A percentile compares a stretch with the other conserved stretches of the same genome.
Conservation (phyloP, 2,329 filamentous ascomycete genomes). For the Aspergillus costaricaensis region DNA sequence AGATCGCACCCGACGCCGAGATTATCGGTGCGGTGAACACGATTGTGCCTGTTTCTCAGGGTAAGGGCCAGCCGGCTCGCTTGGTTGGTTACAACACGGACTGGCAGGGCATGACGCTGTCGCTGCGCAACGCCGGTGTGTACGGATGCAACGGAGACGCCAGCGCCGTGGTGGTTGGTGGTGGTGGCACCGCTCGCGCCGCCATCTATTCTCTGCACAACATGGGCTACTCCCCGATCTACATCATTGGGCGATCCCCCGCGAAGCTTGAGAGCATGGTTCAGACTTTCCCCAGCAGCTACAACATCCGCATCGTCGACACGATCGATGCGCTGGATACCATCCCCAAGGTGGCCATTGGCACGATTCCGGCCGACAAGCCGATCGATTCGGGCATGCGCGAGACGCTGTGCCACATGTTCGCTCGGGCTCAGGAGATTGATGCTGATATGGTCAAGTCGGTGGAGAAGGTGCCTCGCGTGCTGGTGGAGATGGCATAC, state of each 20-base stretch:
- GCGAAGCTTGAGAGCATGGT: slow-evolving; percentile 69
- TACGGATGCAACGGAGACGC: slow-evolving; percentile 41
- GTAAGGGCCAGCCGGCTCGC: slow-evolving; percentile 47
- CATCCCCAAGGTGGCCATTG: slow-evolving; percentile 72
- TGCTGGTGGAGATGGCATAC: slow-evolving; percentile 95
- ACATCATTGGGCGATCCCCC: slow-evolving; percentile 76
- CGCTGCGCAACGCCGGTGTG: slow-evolving; percentile 70
- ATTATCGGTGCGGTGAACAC: slow-evolving; percentile 94
- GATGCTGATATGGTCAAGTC: slow-evolving; percentile 40
- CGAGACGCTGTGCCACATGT: slow-evolving; percentile 61
- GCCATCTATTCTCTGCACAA: slow-evolving; percentile 84
- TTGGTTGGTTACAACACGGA: slow-evolving; percentile 92
- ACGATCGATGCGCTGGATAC: slow-evolving; percentile 54
- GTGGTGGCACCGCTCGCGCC: slow-evolving; percentile 87
- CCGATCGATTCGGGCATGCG: slow-evolving; percentile 74
- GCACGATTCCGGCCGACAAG: slow-evolving; percentile 85
- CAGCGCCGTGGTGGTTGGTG: slow-evolving; percentile 80
- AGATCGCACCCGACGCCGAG: slow-evolving; percentile 74
- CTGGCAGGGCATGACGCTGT: slow-evolving; percentile 86
- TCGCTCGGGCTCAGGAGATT: slow-evolving; percentile 52
- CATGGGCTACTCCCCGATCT: slow-evolving; percentile 83
- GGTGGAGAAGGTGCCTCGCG: slow-evolving; percentile 49
- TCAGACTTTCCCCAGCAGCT: slow-evolving; percentile 70
- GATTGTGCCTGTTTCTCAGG: slow-evolving; percentile 65
- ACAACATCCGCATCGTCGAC: slow-evolving; percentile 68